Evolutionary conservation across 1,139 yeast species (phyloP), one percentile per base, ranked within the genome.

Genomic region (Candida sp.): DNA sequence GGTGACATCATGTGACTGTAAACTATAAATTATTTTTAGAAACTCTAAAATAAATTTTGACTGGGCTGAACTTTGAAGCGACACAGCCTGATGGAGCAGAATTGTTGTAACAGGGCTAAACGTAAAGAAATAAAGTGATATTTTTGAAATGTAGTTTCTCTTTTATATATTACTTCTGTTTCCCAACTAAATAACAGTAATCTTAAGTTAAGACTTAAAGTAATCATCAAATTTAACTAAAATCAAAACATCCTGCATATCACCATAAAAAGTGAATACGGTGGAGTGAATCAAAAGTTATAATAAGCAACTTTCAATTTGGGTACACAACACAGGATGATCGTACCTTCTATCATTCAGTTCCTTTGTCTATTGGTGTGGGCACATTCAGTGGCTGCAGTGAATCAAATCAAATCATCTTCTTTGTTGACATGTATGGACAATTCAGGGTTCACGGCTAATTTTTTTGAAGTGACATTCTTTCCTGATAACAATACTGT

Each of bases 341-440:
- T 37, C 23, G 12, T 37, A 32, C 34, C 34, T 8, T 27, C 39
- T 7, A 27, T 29, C 11, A 8, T 27, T 19, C 44, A 35, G 30
- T n/a, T 47, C 34, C 23, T 25, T 11, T 35, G 48, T 22, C 22
- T 52, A 19, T 45, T 45, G 33, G 34, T 57, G 11, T 36, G 52
- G 19, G 21, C 34, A 27, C 33, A 27, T 12, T 12, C 30, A 5
- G 57, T 54, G 19, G 22, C 48, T 5, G 72, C 66, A 25, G 48
- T 45, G 29, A 50, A 49, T 32, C 67, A 57, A 49, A 67, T 84
- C 50, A 66, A 68, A 48, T 77, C 97, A 1, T 65, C 80, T 11
- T 89, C 98, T n/a, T 74, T 95, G 53, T 71, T 91, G 54, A 87
- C 99, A 40, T 93, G 99, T 70, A 90, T 90, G 96, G 85, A 83